Conservation (phyloP, 345 rosid genomes). For the Hibiscus trionum region DNA sequence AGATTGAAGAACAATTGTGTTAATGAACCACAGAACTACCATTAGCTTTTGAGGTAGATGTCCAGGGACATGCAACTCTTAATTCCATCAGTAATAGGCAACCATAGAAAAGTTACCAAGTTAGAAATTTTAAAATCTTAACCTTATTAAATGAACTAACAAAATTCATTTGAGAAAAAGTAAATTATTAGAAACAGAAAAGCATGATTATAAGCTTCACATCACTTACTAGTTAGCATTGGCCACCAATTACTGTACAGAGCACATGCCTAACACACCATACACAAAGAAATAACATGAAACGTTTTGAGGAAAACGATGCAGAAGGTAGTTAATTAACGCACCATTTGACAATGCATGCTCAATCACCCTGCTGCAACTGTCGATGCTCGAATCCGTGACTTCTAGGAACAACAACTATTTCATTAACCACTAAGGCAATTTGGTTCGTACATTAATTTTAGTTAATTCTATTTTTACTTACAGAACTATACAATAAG, state of each 20-base stretch:
- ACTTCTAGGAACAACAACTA: too few relatives aligned
- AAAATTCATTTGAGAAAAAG: neutral
- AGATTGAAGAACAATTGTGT: neutral
- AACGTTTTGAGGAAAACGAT: neutral
- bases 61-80: neutral
- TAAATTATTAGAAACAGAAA: neutral
- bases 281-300: slow-evolving; percentile 8
- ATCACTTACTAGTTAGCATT: slow-evolving; percentile 66
- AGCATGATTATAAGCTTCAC: neutral
- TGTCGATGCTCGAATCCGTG: too few relatives aligned
- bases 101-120: neutral
- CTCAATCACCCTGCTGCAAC: too few relatives aligned
- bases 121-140: neutral
- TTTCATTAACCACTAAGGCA: too few relatives aligned
- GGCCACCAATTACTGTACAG: slow-evolving; percentile 96
- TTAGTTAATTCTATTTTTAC: too few relatives aligned
- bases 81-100: neutral
- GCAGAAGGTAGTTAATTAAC: neutral
- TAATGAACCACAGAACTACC: neutral
- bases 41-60: neutral
- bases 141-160: neutral
- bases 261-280: slow-evolving; percentile 75
- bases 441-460: too few relatives aligned
- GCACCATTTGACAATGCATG: too few relatives aligned
- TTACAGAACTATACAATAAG: too few relatives aligned